Evolutionary conservation across 208 protist species (phyloP).

Genomic region (Crithidia mellificae): DNA sequence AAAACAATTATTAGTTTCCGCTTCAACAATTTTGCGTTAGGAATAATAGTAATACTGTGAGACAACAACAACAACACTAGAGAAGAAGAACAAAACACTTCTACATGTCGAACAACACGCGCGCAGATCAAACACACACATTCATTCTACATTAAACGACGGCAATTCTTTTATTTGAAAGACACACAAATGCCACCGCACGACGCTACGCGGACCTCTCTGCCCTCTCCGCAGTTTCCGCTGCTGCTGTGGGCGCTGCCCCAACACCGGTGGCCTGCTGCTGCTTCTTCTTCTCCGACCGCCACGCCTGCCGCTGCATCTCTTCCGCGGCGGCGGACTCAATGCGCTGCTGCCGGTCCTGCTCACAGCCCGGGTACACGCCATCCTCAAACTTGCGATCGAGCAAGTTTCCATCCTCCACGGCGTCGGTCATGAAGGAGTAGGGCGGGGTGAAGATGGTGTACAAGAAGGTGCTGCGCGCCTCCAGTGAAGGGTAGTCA

Average conservation of each 20-base stretch:
- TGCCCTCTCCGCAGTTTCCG: background rate
- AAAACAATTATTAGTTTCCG: too few relatives aligned
- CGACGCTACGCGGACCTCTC: too few relatives aligned
- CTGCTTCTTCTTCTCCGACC: conserved; percentile 33
- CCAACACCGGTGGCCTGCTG: background rate
- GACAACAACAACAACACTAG: background rate
- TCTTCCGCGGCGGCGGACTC: conserved; percentile 60
- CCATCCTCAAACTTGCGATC: conserved; percentile 91
- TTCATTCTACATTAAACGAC: too few relatives aligned
- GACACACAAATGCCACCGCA: too few relatives aligned
- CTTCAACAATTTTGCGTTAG: too few relatives aligned
- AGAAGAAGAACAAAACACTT: too few relatives aligned
- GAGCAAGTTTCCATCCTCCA: conserved; percentile 77
- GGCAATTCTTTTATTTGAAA: too few relatives aligned
- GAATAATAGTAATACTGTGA: conserved; percentile 1
- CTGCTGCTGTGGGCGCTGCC: background rate
- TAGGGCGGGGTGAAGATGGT: conserved; percentile 86
- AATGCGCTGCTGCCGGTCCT: conserved; percentile 76
- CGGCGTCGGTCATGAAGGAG: conserved; percentile 58
- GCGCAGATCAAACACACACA: too few relatives aligned
- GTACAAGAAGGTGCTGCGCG: conserved; percentile 89
- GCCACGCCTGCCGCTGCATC: conserved; percentile 56
- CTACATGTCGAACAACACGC: too few relatives aligned
- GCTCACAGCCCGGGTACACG: conserved; percentile 83
- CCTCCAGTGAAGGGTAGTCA: conserved; percentile 90